Evolutionary conservation across 345 rosid species (phyloP), one percentile per base, ranked within the genome.

Genomic region (Pugionium dolabratum): DNA sequence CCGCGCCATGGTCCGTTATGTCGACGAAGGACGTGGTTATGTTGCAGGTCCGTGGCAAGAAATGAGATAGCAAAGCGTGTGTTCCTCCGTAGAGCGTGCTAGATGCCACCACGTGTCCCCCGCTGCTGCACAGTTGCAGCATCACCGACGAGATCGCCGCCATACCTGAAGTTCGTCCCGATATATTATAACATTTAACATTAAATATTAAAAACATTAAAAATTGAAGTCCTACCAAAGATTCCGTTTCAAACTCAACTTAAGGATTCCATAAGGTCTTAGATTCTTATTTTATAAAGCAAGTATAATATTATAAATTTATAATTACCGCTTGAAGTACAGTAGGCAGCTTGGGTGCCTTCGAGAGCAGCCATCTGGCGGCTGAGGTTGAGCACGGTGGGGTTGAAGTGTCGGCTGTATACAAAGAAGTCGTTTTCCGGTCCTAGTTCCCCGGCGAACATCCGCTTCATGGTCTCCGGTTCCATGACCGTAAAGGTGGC

Each of bases 401-500:
- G 99, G 79, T 94, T 94, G 54, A 90, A 94, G 81, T 94, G 99
- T 37, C 99, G 97, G 77, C 97, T 94, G 69, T 88, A 94, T 64
- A 94, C 82, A 76, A 84, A 94, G 79, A 90, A 94, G 75, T 94
- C 95, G 6, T 93, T 89, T 52, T 94, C 96, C 5, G 99, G 88
- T 9, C 97, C 99, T n/a, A 90, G 86, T 58, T 94, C 97, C 33
- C 97, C 96, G 64, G 93, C 0, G 77, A 94, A 94, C 91, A 94
- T 83, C 32, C 91, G 87, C 50, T 84, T 77, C 97, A 94, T 87
- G 50, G 95, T 94, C 30, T 88, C 97, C 0, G 99, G 89, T 76
- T 94, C 99, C 95, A 94, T 90, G 69, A 88, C 99, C 45, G 97
- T 90, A 87, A 94, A 94, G 57, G 96, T 88, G 65, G 95, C 99